Percentiles rank a stretch among this genome's conserved stretches.
Evolutionary conservation across 257 asterid species (phyloP).

Genomic region (Solanum paucissectum): DNA sequence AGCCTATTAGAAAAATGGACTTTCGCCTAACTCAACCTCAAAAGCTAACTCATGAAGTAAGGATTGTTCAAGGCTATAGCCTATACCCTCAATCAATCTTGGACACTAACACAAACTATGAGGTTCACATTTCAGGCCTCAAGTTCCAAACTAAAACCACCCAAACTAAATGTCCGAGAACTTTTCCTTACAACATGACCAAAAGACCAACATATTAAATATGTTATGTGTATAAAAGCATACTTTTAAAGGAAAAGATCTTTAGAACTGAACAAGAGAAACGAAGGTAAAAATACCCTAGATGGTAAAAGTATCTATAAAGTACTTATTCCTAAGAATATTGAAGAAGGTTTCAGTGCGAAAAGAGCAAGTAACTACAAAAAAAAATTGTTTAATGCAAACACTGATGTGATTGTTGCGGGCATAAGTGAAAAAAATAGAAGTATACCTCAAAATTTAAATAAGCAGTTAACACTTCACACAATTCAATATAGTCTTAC

Average conservation of each 20-base stretch:
- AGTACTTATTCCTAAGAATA: background rate
- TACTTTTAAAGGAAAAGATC: background rate
- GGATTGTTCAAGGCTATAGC: background rate
- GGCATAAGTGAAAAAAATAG: background rate
- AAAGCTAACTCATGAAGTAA: background rate
- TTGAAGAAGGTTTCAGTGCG: background rate
- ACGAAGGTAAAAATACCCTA: background rate
- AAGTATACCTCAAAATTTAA: background rate
- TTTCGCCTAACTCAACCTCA: background rate
- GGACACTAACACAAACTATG: background rate
- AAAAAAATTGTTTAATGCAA: background rate
- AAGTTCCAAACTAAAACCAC: background rate
- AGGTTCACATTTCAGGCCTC: background rate
- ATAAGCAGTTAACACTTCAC: background rate
- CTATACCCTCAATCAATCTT: background rate
- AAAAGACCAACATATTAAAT: background rate
- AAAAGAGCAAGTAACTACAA: background rate
- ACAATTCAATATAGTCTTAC: background rate
- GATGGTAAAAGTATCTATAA: background rate
- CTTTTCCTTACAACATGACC: background rate
- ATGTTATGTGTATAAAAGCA: background rate
- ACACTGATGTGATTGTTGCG: background rate
- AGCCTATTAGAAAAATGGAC: background rate
- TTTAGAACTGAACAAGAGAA: background rate
- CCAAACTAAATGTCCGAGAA: background rate